Conservation (phyloP, 2,329 filamentous ascomycete genomes). For the Claviceps arundinis region DNA sequence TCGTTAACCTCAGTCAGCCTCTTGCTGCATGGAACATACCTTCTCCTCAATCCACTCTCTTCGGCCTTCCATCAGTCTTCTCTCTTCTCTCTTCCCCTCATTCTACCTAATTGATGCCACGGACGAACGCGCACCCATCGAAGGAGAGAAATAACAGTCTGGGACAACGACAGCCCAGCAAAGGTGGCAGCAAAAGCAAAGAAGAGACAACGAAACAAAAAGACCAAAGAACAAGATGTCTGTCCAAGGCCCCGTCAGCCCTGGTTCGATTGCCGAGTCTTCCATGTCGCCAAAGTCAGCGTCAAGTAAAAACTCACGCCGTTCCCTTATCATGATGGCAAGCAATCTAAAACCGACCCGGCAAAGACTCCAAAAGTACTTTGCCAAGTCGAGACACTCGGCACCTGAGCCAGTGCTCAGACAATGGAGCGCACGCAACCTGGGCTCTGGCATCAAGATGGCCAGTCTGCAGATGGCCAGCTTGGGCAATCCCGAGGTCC, state of each 20-base stretch:
- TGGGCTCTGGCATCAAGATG: slow-evolving; percentile 4
- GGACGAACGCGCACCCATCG: not conserved
- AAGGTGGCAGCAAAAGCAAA: not conserved
- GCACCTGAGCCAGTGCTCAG: slow-evolving; percentile 14
- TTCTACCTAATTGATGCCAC: not conserved
- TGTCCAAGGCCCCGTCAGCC: not conserved
- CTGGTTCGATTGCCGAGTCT: not conserved
- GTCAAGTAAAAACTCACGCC: not conserved
- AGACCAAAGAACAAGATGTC: not conserved
- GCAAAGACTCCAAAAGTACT: slow-evolving; percentile 19
- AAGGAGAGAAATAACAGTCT: not conserved
- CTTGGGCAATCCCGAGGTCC: slow-evolving; percentile 2
- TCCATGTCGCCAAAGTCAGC: slow-evolving; percentile 1
- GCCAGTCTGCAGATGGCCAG: slow-evolving; percentile 7
- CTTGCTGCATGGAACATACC: too few species aligned
- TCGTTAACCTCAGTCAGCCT: too few species aligned
- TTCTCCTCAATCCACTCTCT: too few species aligned
- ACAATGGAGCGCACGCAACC: slow-evolving; percentile 13
- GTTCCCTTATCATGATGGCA: slow-evolving; percentile 8
- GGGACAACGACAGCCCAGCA: not conserved
- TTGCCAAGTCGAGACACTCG: slow-evolving; percentile 15
- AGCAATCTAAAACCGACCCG: slow-evolving; percentile 14
- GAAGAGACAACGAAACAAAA: not conserved
- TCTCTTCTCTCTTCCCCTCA: not conserved
- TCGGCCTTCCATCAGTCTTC: not conserved